Base-by-base conservation (phyloP, 164 flowering plant genomes). In the Berberis vulgaris region DNA sequence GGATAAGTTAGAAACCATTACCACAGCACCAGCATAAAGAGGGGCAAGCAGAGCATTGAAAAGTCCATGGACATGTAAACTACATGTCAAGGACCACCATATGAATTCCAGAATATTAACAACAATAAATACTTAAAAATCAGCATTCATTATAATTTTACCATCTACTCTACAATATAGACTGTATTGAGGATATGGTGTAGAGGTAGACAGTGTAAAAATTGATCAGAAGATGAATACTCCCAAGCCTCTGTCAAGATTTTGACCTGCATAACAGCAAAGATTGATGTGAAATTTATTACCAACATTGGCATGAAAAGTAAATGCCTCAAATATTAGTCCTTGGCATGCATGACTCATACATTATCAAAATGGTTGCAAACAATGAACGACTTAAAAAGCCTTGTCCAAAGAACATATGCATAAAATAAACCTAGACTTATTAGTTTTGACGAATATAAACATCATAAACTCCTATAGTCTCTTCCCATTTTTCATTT, bases 11-110 rank as follows among this genome's bases (percentile, higher is more conserved):
- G 45, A 63, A 61, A 46, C 41, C 44, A 94, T 78, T 89, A 94
- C 97, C 80, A 80, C 70, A 47, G 97, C 79, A 65, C 99, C 97
- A 0, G 97, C 97, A 76, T 86, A 95, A n/a, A 95, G 78, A 54
- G 99, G 99, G 59, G 99, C 97, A 59, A 95, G 78, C 54, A 95
- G 65, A 75, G 92, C 94, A 83, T 95, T 95, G 73, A 95, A 95
- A 69, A 95, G 89, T 45, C 99, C 99, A 80, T 95, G 99, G 65
- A 95, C 99, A 79, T 94, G 95, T 94, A 78, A 57, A 42, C 41
- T 58, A 59, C 50, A 53, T 64, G 88, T 87, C 82, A 93, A 93
- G 92, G 89, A 81, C 65, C 45, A 56, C 65, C 99, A 79, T 93
- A 92, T 93, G 78, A 55, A 43, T 43, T 57, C 26, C 26, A 47